Base-by-base conservation (phyloP, 225 moss, liverwort and hornwort species). In the Pseudoscleropodium purum region DNA sequence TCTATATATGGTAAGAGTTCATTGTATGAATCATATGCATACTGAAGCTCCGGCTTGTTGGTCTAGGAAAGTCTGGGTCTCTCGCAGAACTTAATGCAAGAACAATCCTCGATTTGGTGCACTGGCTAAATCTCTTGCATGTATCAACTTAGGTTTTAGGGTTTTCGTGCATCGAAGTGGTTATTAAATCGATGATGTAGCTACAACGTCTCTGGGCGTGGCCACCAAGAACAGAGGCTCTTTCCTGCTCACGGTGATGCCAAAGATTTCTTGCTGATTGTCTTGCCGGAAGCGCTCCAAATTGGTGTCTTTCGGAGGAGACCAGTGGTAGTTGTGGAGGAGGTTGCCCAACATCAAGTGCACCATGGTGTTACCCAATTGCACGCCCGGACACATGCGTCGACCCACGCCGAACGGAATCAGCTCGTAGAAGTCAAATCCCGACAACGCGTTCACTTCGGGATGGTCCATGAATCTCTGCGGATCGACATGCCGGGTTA, bases 171-270 rank as follows among this genome's bases (percentile, higher is more conserved):
- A 54, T 73, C 3, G 1, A 73, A 9, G 43, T 72, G 16, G 43
- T 73, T 27, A 45, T 45, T 17, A 45, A 74, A 10, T 74, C 5
- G 12, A 41, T 0, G 9, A 45, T 74, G 45, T 6, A 17, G 2
- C 18, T 2, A 30, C 10, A 29, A 0, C 2, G 6, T 30, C 45
- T 47, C 47, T 47, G 0, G 30, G 30, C 2, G 6, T 47, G 47
- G 47, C 47, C 18, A 75, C 11, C 47, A 75, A 47, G 27, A 47
- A 3, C 6, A 75, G 0, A 30, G 75, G 30, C 10, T 30, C 75
- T 75, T 75, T 47, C 75, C 18, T 75, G 2, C 11, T 4, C 6
- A 47, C 47, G 4, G 47, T 30, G 18, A 45, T 4, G 30, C 30
- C 47, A 3, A 75, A 75, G 17, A 29, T 47, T 75, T 75, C 15